Evolutionary conservation across 1,139 yeast genomes (phyloP), one percentile per base, ranked within the genome.

Genomic region (Kurtzmaniella natalensis): DNA sequence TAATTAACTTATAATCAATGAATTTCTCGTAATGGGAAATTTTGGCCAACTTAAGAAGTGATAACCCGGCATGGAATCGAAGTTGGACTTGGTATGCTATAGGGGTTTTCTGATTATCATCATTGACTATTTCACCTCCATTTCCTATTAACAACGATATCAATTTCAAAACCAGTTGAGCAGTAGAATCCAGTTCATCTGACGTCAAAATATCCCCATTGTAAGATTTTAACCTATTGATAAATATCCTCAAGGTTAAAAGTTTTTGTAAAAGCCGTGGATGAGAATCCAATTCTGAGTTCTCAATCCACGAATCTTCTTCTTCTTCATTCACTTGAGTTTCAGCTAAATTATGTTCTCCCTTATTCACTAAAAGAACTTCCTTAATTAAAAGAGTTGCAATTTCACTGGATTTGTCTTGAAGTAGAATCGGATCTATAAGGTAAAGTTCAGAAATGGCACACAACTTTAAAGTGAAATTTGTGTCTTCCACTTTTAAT

Each of bases 51-150:
- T 83, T 81, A 25, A 88, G 55, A 7, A 88, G 50, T 45, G 69
- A 70, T 28, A 73, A 50, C 0, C 95, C 95, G 1, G 95, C 92
- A 18, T 64, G 68, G 7, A 84, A 61, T 42, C 95, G 69, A 28
- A 88, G 57, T 42, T 77, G 73, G 42, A 78, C 70, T 45, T 80
- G 81, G 47, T 64, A 78, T 19, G 59, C 56, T 24, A 57, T 61
- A 6, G 95, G 95, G 0, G 95, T 83, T 10, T 63, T 56, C 4
- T 55, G 59, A 3, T 68, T 47, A 30, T 64, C 64, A 18, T 68
- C 67, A 18, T 72, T 65, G 3, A 81, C 75, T 18, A 88, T 71
- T 49, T 88, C 96, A n/a, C 96, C 96, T 31, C 84, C 83, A 51
- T 82, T 82, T 3, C 80, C 76, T 31, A 88, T 75, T 22, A 84